Percentiles rank a stretch among this genome's conserved stretches.
These are phyloP conservation scores for Wilcoxina mikolae DNA, from an alignment of 495 filamentous ascomycete genomes.

Conservation along the genomic window DNA sequence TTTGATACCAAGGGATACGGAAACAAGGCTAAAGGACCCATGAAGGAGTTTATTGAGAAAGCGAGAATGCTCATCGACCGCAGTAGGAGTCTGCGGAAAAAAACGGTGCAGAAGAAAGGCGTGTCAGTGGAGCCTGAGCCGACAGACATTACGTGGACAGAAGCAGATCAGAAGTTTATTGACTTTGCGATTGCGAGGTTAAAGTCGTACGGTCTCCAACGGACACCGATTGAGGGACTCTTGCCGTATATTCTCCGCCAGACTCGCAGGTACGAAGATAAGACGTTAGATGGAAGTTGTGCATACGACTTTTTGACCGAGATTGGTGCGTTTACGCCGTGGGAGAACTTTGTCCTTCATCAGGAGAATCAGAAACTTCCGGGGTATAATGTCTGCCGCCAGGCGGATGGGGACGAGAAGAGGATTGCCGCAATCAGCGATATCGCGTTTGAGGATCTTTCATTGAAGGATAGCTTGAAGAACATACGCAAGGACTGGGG, in stretches of 20 bases:
- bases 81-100: constrained; percentile 39
- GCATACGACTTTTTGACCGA: constrained; percentile 70
- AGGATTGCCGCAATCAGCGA: constrained; percentile 26
- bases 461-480: constrained; percentile 39
- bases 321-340: constrained; percentile 64
- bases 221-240: constrained; percentile 39
- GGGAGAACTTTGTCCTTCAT: constrained; percentile 59
- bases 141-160: constrained; percentile 34
- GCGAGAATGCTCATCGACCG: constrained; percentile 48
- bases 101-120: constrained; percentile 33
- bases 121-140: constrained; percentile 28
- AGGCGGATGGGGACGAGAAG: constrained; percentile 30
- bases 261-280: constrained; percentile 50
- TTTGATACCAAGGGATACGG: background rate
- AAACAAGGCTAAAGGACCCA: background rate
- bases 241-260: constrained; percentile 60
- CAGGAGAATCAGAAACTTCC: constrained; percentile 49
- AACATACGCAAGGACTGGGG: constrained; percentile 56
- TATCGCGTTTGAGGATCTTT: constrained; percentile 16
- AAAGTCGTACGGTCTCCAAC: constrained; percentile 37
- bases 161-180: constrained; percentile 45
- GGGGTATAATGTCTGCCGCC: constrained; percentile 32
- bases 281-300: constrained; percentile 39
- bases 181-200: constrained; percentile 59
- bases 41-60: constrained; percentile 48